Conservation (phyloP, 345 rosid species). For the Hibiscus trionum region DNA sequence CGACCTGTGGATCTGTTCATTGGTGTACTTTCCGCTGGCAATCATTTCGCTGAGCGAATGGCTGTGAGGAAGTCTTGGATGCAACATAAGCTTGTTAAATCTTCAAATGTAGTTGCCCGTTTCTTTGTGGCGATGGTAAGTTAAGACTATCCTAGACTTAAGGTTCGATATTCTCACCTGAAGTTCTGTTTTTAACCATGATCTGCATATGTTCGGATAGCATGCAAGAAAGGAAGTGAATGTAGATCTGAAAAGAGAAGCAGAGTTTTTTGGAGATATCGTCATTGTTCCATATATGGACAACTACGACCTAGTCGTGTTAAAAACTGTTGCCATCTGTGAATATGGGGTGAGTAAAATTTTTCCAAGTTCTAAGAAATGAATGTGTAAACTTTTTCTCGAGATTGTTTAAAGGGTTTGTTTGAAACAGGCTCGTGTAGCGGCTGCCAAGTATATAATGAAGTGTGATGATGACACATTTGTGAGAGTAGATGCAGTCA, state of each 20-base stretch:
- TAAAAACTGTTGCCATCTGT: conserved; percentile 22
- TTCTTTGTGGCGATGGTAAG: conserved; percentile 90
- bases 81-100: conserved; percentile 70
- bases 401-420: conserved; percentile 7
- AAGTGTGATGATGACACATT: conserved; percentile 94
- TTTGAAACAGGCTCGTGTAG: conserved; percentile 47
- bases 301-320: conserved; percentile 87
- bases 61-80: conserved; percentile 96
- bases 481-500: conserved; percentile 64
- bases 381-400: neutral
- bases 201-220: conserved; percentile 32
- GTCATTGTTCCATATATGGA: conserved; percentile 92
- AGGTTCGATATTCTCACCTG: neutral
- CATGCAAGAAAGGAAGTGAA: conserved; percentile 87
- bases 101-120: conserved; percentile 84
- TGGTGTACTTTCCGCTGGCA: conserved; percentile 91
- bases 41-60: conserved; percentile 93
- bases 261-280: conserved; percentile 66
- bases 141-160: neutral
- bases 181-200: conserved; percentile 1
- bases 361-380: conserved; percentile 4
- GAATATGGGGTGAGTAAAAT: conserved; percentile 75
- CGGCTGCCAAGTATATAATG: conserved; percentile 73
- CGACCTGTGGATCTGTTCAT: conserved; percentile 54
- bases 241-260: conserved; percentile 84